phyloP scores from a whole-genome alignment of 139 green algal species.

The Tetradesmus lagerheimii region DNA sequence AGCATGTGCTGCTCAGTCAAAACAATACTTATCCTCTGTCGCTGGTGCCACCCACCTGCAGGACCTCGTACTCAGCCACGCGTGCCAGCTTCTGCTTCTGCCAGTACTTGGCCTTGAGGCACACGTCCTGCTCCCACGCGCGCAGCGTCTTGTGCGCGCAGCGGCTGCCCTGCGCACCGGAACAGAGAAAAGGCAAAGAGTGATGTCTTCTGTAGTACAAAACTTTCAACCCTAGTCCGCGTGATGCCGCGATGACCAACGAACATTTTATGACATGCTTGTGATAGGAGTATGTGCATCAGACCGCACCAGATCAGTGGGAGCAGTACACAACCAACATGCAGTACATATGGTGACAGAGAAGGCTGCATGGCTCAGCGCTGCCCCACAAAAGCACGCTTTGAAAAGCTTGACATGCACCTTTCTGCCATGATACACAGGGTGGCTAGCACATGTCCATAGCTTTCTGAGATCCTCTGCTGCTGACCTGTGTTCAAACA shows the following conservation, averaged over 20 bases:
- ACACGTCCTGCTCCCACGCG: conserved; percentile 33
- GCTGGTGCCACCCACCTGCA: conserved; percentile 36
- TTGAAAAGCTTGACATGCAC: too few relatives aligned
- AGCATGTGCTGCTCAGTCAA: too few relatives aligned
- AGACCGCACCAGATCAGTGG: not conserved
- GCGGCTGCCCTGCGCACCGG: not conserved
- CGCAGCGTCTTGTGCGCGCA: conserved; percentile 29
- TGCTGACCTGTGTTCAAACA: not conserved
- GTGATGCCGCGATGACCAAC: too few relatives aligned
- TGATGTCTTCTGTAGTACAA: not conserved
- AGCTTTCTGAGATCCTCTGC: not conserved
- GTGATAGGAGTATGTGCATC: not conserved
- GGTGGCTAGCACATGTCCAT: not conserved
- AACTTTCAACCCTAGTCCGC: too few relatives aligned
- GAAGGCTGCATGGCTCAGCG: too few relatives aligned
- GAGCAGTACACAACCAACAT: not conserved
- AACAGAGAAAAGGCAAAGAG: not conserved
- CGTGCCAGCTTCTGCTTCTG: conserved; percentile 12
- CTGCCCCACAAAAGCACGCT: too few relatives aligned
- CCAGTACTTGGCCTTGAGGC: conserved; percentile 31
- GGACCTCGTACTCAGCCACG: conserved; percentile 35
- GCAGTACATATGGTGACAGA: too few relatives aligned
- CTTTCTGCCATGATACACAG: too few relatives aligned
- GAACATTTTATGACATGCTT: too few relatives aligned
- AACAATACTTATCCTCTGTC: not conserved